These are phyloP conservation scores for Bruguiera hainesii DNA, from an alignment of 441 rosid species.

Conservation along the genomic window DNA sequence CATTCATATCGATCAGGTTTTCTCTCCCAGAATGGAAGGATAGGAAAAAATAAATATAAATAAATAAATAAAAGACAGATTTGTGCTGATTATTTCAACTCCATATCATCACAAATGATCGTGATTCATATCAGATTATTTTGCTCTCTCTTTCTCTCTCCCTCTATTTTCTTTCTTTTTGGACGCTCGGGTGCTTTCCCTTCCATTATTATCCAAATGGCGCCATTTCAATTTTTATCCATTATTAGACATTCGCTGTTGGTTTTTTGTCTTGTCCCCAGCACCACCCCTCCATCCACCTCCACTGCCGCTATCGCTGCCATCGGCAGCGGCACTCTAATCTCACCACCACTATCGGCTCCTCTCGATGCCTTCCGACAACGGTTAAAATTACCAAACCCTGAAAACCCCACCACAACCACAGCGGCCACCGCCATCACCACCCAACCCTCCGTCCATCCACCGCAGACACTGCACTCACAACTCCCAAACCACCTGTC, in stretches of 20 bases:
- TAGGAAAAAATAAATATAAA: background rate
- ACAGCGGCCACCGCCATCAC: constrained; percentile 11
- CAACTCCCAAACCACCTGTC: constrained; percentile 45
- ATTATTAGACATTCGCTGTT: background rate
- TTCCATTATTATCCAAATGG: background rate
- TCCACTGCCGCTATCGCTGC: constrained; percentile 25
- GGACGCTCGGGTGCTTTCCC: too few species aligned
- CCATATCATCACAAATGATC: too few species aligned
- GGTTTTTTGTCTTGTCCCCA: constrained; percentile 22
- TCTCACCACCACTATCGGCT: constrained; percentile 10
- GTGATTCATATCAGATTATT: too few species aligned
- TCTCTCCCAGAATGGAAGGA: background rate
- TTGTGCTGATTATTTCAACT: too few species aligned
- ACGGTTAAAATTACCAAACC: constrained; percentile 11
- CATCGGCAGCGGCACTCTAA: constrained; percentile 8
- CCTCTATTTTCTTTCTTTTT: too few species aligned
- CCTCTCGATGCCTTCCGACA: constrained; percentile 5
- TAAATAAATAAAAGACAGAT: background rate
- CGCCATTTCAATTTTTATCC: constrained; percentile 1
- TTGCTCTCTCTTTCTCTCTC: too few species aligned
- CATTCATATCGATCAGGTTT: background rate
- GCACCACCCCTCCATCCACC: constrained; percentile 22
- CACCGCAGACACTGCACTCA: constrained; percentile 29
- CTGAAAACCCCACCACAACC: constrained; percentile 15
- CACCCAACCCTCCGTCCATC: constrained; percentile 24